Evolutionary conservation across 768 basidiomycete species (phyloP).

Genomic region (Mycena leptocephala): DNA sequence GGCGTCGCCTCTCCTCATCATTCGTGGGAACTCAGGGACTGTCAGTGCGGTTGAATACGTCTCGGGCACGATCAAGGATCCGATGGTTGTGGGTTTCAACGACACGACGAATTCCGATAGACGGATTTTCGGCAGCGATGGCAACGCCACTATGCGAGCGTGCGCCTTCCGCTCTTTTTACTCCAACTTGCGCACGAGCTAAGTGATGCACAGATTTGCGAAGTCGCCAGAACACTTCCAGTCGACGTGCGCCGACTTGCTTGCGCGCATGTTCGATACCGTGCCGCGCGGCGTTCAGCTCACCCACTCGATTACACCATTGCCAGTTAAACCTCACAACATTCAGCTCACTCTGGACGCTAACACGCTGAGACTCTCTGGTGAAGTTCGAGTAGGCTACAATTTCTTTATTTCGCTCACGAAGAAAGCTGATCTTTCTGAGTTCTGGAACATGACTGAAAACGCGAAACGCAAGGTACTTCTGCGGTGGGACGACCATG

Average conservation of each 20-base stretch:
- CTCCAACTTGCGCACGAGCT: neutral
- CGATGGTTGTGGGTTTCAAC: neutral
- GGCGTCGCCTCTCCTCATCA: neutral
- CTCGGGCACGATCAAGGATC: neutral
- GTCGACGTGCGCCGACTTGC: neutral
- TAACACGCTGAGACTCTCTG: neutral
- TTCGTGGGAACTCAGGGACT: neutral
- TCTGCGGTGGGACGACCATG: neutral
- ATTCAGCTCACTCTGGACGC: neutral
- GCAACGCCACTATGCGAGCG: neutral
- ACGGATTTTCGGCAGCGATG: neutral
- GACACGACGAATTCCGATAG: neutral
- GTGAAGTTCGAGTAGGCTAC: neutral
- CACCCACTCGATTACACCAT: neutral
- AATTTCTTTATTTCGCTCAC: neutral
- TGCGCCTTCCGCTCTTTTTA: neutral
- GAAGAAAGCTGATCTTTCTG: too few relatives aligned
- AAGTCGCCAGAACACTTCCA: neutral
- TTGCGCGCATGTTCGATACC: neutral
- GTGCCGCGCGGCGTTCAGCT: neutral
- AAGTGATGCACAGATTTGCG: neutral
- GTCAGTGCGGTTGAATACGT: neutral
- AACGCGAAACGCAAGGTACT: neutral
- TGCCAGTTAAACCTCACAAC: neutral
- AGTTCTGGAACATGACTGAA: neutral